A percentile compares a stretch with the other conserved stretches of the same genome.
These are phyloP conservation scores for Fragaria iinumae DNA, from an alignment of 306 rosid species.

Conservation along the genomic window DNA sequence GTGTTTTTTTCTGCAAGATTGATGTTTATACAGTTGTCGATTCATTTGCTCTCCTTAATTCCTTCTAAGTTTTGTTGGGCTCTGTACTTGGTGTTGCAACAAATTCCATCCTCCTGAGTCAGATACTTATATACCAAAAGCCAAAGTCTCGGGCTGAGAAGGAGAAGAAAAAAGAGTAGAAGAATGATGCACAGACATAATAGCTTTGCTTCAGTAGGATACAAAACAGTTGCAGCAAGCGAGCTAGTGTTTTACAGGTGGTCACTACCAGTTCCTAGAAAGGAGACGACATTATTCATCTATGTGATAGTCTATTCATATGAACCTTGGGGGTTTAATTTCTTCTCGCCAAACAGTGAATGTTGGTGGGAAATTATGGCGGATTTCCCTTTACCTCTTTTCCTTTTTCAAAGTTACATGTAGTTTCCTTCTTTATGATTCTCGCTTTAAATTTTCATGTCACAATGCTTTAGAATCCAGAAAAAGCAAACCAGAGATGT, in stretches of 20 bases:
- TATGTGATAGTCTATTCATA: not conserved
- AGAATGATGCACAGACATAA: conserved; percentile 6
- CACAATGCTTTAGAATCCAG: conserved; percentile 7
- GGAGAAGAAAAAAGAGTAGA: conserved; percentile 73
- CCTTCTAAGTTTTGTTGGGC: conserved; percentile 70
- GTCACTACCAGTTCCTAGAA: not conserved
- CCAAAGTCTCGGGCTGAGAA: conserved; percentile 33
- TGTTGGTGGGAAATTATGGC: conserved; percentile 10
- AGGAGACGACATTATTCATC: not conserved
- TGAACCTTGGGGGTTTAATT: not conserved
- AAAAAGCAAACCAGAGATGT: not conserved
- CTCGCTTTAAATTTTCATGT: conserved; percentile 11
- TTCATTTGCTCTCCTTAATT: conserved; percentile 42
- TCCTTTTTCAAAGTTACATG: not conserved
- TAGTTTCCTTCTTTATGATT: not conserved
- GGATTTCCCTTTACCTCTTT: conserved; percentile 1
- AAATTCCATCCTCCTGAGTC: conserved; percentile 71
- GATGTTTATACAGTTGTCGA: not conserved
- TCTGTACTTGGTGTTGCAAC: conserved; percentile 71
- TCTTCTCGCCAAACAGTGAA: not conserved
- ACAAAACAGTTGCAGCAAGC: conserved; percentile 18
- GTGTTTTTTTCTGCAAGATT: not conserved
- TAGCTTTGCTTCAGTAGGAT: conserved; percentile 21
- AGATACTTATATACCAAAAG: conserved; percentile 70
- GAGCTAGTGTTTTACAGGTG: conserved; percentile 10